Evolutionary conservation across 2,329 filamentous ascomycete genomes (phyloP).

Genomic region (Rugonectria rugulosa): DNA sequence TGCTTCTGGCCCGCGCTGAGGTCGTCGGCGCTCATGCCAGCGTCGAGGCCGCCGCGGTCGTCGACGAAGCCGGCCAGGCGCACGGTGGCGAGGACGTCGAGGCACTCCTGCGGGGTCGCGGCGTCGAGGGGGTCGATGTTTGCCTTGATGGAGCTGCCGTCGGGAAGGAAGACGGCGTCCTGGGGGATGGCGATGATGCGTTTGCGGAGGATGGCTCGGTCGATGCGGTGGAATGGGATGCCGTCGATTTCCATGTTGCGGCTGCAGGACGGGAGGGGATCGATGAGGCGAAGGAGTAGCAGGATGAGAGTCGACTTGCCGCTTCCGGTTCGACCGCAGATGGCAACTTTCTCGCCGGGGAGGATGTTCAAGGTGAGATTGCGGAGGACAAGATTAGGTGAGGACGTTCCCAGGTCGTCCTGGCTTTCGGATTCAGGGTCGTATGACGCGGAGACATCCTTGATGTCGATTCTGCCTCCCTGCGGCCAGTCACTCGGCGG

Average conservation of each 20-base stretch:
- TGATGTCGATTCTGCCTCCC: slow-evolving; percentile 40
- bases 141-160: slow-evolving; percentile 47
- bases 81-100: slow-evolving; percentile 46
- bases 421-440: slow-evolving; percentile 11
- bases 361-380: slow-evolving; percentile 40
- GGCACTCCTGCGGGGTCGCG: slow-evolving; percentile 44
- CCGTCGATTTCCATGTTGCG: slow-evolving; percentile 53
- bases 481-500: slow-evolving; percentile 42
- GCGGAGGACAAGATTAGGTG: slow-evolving; percentile 33
- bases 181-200: slow-evolving; percentile 62
- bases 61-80: slow-evolving; percentile 43
- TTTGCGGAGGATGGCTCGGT: slow-evolving; percentile 52
- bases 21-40: slow-evolving; percentile 53
- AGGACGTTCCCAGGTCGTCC: background rate
- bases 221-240: slow-evolving; percentile 45
- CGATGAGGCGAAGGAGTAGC: slow-evolving; percentile 50
- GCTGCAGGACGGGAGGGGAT: slow-evolving; percentile 41
- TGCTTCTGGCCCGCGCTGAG: slow-evolving; percentile 69
- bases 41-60: slow-evolving; percentile 44
- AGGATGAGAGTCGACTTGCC: slow-evolving; percentile 55
- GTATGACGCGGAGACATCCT: slow-evolving; percentile 46
- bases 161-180: slow-evolving; percentile 60
- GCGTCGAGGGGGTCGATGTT: slow-evolving; percentile 53
- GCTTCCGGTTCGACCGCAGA: slow-evolving; percentile 50
- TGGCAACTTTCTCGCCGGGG: slow-evolving; percentile 44